Percentiles rank a stretch among this genome's conserved stretches.
These are phyloP conservation scores for Populus hybrid DNA, from an alignment of 441 rosid species.

Conservation along the genomic window DNA sequence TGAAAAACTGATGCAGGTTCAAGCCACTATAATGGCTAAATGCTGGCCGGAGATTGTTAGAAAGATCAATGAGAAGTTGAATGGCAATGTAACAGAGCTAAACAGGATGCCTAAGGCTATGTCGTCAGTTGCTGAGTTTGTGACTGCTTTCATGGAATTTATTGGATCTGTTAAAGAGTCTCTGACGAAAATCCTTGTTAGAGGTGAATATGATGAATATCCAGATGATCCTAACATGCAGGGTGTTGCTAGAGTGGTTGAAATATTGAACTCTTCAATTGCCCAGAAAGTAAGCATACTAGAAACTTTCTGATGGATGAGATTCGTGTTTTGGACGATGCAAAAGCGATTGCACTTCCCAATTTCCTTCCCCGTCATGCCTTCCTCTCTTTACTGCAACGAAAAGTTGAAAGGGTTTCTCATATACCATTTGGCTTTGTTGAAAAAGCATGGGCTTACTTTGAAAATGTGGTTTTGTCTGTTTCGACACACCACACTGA, in stretches of 20 bases:
- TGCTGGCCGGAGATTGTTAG: constrained; percentile 28
- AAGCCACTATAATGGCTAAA: constrained; percentile 23
- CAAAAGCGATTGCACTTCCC: constrained; percentile 16
- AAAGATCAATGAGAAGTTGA: constrained; percentile 30
- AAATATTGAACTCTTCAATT: constrained; percentile 13
- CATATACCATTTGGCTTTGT: constrained; percentile 14
- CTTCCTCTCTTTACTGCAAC: constrained; percentile 16
- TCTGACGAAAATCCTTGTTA: constrained; percentile 18
- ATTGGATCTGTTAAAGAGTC: constrained; percentile 26
- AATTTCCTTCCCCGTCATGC: constrained; percentile 15
- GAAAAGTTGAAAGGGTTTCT: constrained; percentile 19
- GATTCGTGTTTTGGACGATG: constrained; percentile 20
- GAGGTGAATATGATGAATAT: constrained; percentile 22
- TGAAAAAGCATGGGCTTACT: constrained; percentile 20
- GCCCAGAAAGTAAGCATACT: background rate
- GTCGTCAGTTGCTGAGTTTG: constrained; percentile 21
- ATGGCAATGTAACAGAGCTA: constrained; percentile 5
- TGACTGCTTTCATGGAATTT: constrained; percentile 28
- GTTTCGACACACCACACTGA: constrained; percentile 13
- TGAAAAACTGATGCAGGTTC: constrained; percentile 28
- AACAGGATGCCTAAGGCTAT: constrained; percentile 27
- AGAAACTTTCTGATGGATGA: constrained; percentile 8
- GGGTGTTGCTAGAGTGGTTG: constrained; percentile 15
- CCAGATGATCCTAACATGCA: constrained; percentile 3
- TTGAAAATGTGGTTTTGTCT: constrained; percentile 13